Evolutionary conservation across 768 basidiomycete genomes (phyloP).

Genomic region (Podaxis sp.): DNA sequence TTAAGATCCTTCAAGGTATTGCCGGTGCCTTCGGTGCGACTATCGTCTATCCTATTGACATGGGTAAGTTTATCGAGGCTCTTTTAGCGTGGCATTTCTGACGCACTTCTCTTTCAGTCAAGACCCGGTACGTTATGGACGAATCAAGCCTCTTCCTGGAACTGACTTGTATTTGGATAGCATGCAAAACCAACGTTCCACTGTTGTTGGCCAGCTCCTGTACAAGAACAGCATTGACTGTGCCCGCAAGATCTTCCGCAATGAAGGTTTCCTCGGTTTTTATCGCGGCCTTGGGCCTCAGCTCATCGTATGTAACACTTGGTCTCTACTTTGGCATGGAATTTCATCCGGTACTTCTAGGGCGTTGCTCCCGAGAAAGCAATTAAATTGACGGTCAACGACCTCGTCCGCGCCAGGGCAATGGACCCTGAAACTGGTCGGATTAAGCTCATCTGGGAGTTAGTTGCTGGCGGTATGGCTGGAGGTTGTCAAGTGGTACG

Average conservation of each 20-base stretch:
- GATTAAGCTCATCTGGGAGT: slow-evolving; percentile 88
- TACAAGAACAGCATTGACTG: slow-evolving; percentile 98
- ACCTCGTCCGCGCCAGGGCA: slow-evolving; percentile 76
- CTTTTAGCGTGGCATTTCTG: not conserved
- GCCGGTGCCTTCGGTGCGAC: slow-evolving; percentile 95
- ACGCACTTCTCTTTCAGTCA: slow-evolving; percentile 48
- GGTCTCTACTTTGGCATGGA: not conserved
- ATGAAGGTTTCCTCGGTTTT: slow-evolving; percentile 94
- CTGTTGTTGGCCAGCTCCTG: slow-evolving; percentile 93
- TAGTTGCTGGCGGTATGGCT: slow-evolving; percentile 88
- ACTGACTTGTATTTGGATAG: slow-evolving; percentile 34
- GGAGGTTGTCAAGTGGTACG: slow-evolving; percentile 98
- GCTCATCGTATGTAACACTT: slow-evolving; percentile 62
- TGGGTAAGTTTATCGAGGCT: slow-evolving; percentile 53
- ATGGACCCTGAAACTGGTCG: slow-evolving; percentile 96
- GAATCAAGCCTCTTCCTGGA: not conserved
- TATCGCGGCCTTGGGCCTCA: slow-evolving; percentile 97
- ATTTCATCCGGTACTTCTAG: slow-evolving; percentile 35
- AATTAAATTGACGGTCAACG: slow-evolving; percentile 97
- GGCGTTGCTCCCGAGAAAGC: slow-evolving; percentile 97
- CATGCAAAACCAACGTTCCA: slow-evolving; percentile 97
- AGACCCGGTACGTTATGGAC: slow-evolving; percentile 58
- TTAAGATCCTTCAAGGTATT: slow-evolving; percentile 52
- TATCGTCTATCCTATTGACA: slow-evolving; percentile 96
- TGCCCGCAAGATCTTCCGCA: slow-evolving; percentile 88